Evolutionary conservation across 192 early-diverging fungal genomes (phyloP).

Genomic region (Gorgonomyces haynaldii): DNA sequence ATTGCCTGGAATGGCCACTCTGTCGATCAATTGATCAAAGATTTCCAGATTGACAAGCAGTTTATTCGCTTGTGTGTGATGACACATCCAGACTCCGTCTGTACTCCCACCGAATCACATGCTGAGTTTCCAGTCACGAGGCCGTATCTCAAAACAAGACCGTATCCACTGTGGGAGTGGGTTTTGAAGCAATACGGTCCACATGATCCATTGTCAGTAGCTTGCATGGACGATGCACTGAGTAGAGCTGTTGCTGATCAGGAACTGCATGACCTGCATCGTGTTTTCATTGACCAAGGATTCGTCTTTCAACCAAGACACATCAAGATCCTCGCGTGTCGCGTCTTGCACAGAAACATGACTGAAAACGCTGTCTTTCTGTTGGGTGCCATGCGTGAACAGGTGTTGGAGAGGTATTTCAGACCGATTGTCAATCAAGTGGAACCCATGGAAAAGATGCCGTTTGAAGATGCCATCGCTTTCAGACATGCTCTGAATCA

Average conservation of each 20-base stretch:
- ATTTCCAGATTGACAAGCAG: neutral
- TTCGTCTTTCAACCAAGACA: constrained; percentile 35
- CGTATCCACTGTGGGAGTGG: constrained; percentile 33
- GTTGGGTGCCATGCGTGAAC: constrained; percentile 20
- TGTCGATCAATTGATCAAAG: constrained; percentile 1
- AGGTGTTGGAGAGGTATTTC: constrained; percentile 15
- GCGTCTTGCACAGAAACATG: constrained; percentile 43
- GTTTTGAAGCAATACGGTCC: constrained; percentile 32
- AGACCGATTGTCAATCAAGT: too few species aligned
- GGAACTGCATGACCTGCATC: constrained; percentile 32
- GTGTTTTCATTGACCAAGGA: constrained; percentile 30
- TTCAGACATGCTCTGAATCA: too few species aligned
- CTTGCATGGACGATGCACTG: constrained; percentile 43
- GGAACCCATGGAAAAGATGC: too few species aligned
- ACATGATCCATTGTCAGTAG: constrained; percentile 30
- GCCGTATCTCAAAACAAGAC: constrained; percentile 8
- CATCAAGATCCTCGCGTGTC: constrained; percentile 40
- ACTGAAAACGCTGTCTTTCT: constrained; percentile 36
- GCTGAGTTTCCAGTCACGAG: constrained; percentile 10
- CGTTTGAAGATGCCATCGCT: too few species aligned
- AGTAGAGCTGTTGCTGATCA: constrained; percentile 36
- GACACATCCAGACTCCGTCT: neutral
- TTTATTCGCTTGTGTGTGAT: neutral
- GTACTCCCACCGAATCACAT: neutral
- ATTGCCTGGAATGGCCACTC: neutral